Percentiles rank a stretch among this genome's conserved stretches.
These are phyloP conservation scores for Glonium stellatum DNA, from an alignment of 495 filamentous ascomycete genomes.

Conservation along the genomic window DNA sequence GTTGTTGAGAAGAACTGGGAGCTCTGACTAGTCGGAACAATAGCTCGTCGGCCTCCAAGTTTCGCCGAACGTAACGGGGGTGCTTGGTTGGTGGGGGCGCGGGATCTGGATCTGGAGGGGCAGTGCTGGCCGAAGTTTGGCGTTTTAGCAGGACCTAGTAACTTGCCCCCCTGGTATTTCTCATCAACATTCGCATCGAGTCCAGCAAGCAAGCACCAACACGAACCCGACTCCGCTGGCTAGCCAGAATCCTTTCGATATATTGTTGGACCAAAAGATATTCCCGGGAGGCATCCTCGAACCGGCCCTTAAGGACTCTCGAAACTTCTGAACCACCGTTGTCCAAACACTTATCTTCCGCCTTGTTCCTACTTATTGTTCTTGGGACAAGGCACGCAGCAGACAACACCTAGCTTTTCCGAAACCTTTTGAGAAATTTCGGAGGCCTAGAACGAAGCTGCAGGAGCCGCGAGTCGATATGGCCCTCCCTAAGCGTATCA, in stretches of 20 bases:
- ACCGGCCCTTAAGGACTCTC: background rate
- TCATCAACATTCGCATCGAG: background rate
- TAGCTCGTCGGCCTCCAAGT: background rate
- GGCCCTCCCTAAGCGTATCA: slow-evolving; percentile 88
- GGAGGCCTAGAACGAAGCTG: background rate
- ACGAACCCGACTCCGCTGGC: background rate
- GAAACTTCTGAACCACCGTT: background rate
- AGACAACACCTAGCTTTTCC: background rate
- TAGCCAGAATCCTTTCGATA: background rate
- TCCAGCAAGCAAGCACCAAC: background rate
- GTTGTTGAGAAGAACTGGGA: background rate
- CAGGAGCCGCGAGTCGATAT: slow-evolving; percentile 4
- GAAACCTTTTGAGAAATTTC: background rate
- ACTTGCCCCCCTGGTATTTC: background rate
- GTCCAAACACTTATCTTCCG: background rate
- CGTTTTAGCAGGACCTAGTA: background rate
- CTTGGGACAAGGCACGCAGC: background rate
- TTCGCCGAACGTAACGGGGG: background rate
- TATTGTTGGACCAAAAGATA: background rate
- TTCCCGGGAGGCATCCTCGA: too few species aligned
- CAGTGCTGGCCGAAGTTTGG: background rate
- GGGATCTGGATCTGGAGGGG: background rate
- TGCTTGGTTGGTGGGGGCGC: background rate
- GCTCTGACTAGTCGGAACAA: background rate
- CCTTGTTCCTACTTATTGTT: background rate